phyloP scores from a whole-genome alignment of 805 yeast genomes.

The Candida stauntonica region DNA sequence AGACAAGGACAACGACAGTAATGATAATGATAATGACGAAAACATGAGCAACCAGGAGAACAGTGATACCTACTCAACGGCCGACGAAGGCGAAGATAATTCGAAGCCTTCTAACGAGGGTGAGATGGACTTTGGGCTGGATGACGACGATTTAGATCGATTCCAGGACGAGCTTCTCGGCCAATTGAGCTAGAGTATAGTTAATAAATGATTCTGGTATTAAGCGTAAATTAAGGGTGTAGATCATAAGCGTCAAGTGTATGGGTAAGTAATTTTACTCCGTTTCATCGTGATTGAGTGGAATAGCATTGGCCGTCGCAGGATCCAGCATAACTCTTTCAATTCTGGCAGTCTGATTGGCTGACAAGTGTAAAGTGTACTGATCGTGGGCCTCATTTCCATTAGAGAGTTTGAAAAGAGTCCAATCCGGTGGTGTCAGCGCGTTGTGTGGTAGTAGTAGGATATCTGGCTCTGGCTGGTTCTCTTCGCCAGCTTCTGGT shows the following conservation, averaged over 20 bases:
- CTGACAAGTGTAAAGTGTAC: constrained; percentile 14
- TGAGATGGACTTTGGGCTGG: no score
- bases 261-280: not conserved
- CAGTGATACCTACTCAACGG: not conserved
- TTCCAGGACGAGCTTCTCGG: no score
- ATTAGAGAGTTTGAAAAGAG: constrained; percentile 20
- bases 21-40: constrained; percentile 3
- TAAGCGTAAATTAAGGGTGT: no score
- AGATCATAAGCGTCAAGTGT: not conserved
- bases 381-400: constrained; percentile 8
- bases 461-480: not conserved
- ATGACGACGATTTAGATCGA: no score
- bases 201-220: no score
- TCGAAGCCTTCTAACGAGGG: not conserved
- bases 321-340: constrained; percentile 7
- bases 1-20: constrained; percentile 5
- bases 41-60: not conserved
- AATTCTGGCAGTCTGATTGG: constrained; percentile 10
- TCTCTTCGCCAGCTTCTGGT: not conserved
- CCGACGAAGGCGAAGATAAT: not conserved
- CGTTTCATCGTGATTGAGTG: not conserved
- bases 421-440: constrained; percentile 27
- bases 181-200: no score
- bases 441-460: constrained; percentile 11
- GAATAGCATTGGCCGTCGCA: constrained; percentile 1